Evolutionary conservation across 2,329 filamentous ascomycete species (phyloP).

Genomic region (Didymella pinodella): DNA sequence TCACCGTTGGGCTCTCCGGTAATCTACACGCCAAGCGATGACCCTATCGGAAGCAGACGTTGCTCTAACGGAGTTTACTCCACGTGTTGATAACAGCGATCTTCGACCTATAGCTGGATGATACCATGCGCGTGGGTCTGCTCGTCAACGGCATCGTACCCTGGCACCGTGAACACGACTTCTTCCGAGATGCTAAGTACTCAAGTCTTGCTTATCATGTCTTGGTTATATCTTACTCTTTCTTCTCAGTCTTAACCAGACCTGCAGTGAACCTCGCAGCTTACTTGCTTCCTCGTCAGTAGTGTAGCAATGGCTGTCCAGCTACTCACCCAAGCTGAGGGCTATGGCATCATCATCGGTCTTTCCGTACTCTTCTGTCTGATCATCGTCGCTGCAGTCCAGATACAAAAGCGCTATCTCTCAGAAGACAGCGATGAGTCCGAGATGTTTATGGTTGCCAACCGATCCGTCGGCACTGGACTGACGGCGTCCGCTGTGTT

Average conservation of each 20-base stretch:
- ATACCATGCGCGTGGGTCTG: constrained; percentile 23
- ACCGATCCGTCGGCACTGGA: constrained; percentile 30
- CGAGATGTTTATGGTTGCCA: constrained; percentile 33
- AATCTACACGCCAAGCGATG: neutral
- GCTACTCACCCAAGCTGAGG: constrained; percentile 23
- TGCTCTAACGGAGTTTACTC: neutral
- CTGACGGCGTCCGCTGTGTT: constrained; percentile 31
- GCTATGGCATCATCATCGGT: constrained; percentile 28
- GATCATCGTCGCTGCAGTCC: constrained; percentile 26
- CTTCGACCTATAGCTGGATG: constrained; percentile 13
- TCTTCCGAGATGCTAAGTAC: constrained; percentile 5
- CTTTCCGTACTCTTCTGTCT: constrained; percentile 21
- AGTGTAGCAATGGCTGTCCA: constrained; percentile 16
- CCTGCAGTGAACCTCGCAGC: neutral
- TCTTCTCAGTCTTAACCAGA: neutral
- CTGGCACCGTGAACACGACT: neutral
- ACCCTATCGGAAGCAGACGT: neutral
- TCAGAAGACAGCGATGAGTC: constrained; percentile 30
- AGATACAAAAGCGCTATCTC: constrained; percentile 28
- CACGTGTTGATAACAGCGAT: constrained; percentile 13
- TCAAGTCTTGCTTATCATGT: neutral
- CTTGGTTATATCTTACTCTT: neutral
- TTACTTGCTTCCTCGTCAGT: neutral
- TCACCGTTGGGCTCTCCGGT: neutral
- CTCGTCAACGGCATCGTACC: constrained; percentile 13